Base-by-base conservation (phyloP, 1,284 basidiomycete species). In the Leccinum angustisporum region DNA sequence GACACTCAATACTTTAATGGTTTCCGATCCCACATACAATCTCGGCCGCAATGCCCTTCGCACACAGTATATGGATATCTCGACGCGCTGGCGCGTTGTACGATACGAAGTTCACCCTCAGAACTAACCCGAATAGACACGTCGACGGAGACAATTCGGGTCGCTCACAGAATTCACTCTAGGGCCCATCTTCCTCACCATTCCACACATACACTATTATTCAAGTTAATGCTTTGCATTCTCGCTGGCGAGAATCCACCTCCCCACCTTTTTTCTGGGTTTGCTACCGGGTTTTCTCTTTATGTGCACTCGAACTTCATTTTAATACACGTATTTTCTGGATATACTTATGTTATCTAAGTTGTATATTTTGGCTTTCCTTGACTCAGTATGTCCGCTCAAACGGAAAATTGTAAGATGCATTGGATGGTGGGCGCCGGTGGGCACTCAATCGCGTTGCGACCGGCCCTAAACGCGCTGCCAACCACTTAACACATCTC, bases 271-370 rank as follows among this genome's bases (percentile, higher is more conserved):
- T 48, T 46, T 30, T 33, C 14, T 55, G 21, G 33, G 4, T 34
- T 55, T 58, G 6, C 48, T 62, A 36, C 55, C 14, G 21, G 7
- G 5, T 36, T 40, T 34, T 54, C 54, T 5, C 10, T 5, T n/a
- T 27, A 10, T 4, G 27, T 53, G 4, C 7, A 34, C 57, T 5
- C 13, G 25, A 54, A 33, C 30, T 48, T 62, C 57, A 27, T 21
- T 68, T 73, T 70, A 67, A 70, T 72, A 61, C 70, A 58, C 66
- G 5, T 73, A 70, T 60, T 62, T 65, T 61, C 38, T 61, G 63
- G 54, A 61, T 56, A 64, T 70, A 61, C 53, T 58, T 58, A 54
- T 54, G 36, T 54, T 56, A 61, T 51, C 31, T 53, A 14, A 50
- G 30, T 38, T 40, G 31, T 43, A 54, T 59, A 66, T 63, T 56